Evolutionary conservation across 306 rosid species (phyloP), one percentile per base, ranked within the genome.

Genomic region (Erythrophleum fordii): DNA sequence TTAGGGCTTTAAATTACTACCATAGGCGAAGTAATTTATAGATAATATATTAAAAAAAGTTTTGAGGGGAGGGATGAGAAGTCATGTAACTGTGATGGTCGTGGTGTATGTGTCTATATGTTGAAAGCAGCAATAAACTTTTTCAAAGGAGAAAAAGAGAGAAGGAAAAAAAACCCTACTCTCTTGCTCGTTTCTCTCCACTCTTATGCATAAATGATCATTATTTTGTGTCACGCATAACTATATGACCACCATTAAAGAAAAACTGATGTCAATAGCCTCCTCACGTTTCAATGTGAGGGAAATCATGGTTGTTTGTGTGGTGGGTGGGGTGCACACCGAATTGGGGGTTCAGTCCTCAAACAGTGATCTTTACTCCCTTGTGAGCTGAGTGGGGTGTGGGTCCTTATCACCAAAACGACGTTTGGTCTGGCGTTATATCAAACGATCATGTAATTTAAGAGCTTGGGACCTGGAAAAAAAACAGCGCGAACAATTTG

Each of bases 31-130:
- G 80, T 81, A 73, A 52, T 79, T 77, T 86, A 86, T 85, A 77
- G 86, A 81, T 74, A 72, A 67, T 77, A 77, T 51, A 55, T 14
- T 52, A 49, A 8, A 44, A 44, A 73, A 78, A 76, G 79, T 65
- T 84, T 76, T 78, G 42, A 61, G 77, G 48, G 76, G 42, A 65
- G 61, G 66, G n/a, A n/a, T n/a, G n/a, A n/a, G n/a, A n/a, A n/a
- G n/a, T n/a, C 56, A 58, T 49, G 73, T 45, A 75, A 46, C 35
- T 45, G 22, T 16, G 70, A n/a, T 14, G 75, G 25, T 3, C 10
- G 14, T 45, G 1, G 34, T 87, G 85, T 87, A 83, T 89, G 83
- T 90, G 88, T 91, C 76, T 78, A 87, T 89, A 89, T 84, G 83
- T 84, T 87, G 87, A 74, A 81, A 84, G 81, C 87, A 82, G 82